Base-by-base conservation (phyloP, 768 basidiomycete genomes). In the Suillus paluster region DNA sequence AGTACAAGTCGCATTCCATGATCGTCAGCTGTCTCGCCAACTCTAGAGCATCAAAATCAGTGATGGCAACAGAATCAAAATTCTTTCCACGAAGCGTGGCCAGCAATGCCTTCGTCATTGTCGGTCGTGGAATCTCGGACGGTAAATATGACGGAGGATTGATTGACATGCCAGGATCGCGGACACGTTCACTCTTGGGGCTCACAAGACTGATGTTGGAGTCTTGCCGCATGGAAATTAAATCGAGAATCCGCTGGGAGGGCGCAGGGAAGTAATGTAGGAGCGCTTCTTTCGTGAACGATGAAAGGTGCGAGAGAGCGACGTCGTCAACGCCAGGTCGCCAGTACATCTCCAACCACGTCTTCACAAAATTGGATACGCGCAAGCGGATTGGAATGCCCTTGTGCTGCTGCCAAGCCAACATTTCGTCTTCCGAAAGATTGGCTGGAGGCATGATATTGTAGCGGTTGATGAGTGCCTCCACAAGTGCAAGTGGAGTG, bases 321-420 rank as follows among this genome's bases (percentile, higher is more conserved):
- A 78, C 78, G 62, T 87, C 84, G 72, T 99, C 97, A 11, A 84
- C 80, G 1, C 83, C 82, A n/a, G 86, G 73, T 8, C 89, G 83
- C 96, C 97, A 99, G 75, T 97, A 89, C 64, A 82, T 80, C 73
- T 99, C 96, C 56, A 97, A 81, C 97, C 97, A 99, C 12, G 83
- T 83, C 80, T 96, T 98, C 78, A 99, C 84, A 71, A 98, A 88
- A 73, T 97, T 97, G 49, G 91, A 91, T 42, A 98, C 89, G 36
- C 97, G 86, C 59, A 98, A 78, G 45, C 97, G 91, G 44, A 99
- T 90, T 8, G 97, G 95, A 5, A 93, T 84, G 23, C 91, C 91
- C 77, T 97, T 98, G 57, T 84, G 81, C 67, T 94, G 90, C 68
- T 91, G 86, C 95, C 96, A 99, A 9, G 90, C 64, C 30, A 84